phyloP scores from a whole-genome alignment of 306 rosid species.

The Cajanus cajan region DNA sequence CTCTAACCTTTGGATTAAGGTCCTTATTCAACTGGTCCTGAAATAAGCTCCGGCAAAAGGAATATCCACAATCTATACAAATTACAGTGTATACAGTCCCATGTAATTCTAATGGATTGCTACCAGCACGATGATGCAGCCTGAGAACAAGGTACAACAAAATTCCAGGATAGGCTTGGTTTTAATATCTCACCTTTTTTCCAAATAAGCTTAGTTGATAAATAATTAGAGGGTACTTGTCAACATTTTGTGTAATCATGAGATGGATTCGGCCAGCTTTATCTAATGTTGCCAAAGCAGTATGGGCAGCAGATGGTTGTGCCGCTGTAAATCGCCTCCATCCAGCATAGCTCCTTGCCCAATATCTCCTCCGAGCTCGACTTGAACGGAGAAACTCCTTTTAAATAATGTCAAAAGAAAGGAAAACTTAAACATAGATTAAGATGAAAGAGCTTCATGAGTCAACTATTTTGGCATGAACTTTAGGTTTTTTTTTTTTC shows the following conservation, averaged over 20 bases:
- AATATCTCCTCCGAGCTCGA: conserved; percentile 77
- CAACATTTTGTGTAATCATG: conserved; percentile 91
- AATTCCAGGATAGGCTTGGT: conserved; percentile 30
- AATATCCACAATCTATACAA: conserved; percentile 76
- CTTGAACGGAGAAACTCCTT: conserved; percentile 72
- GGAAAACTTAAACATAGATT: conserved; percentile 28
- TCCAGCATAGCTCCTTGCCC: conserved; percentile 98
- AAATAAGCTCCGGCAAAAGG: conserved; percentile 64
- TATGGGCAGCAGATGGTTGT: conserved; percentile 75
- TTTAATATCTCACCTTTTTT: conserved; percentile 23
- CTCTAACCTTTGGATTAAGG: conserved; percentile 82
- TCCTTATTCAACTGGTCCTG: conserved; percentile 84
- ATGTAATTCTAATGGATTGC: conserved; percentile 91
- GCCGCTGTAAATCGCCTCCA: conserved; percentile 81
- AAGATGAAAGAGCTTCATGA: not conserved
- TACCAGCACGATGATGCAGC: conserved; percentile 95
- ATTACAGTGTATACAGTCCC: conserved; percentile 87
- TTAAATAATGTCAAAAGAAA: conserved; percentile 29
- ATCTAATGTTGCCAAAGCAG: conserved; percentile 71
- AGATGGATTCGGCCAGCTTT: conserved; percentile 67
- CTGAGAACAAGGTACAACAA: conserved; percentile 44
- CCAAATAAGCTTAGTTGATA: conserved; percentile 10
- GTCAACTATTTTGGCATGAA: not conserved
- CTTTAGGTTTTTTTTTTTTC: not conserved
- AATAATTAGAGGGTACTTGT: conserved; percentile 48